phyloP scores from a whole-genome alignment of 345 rosid species.

The Salix udensis region DNA sequence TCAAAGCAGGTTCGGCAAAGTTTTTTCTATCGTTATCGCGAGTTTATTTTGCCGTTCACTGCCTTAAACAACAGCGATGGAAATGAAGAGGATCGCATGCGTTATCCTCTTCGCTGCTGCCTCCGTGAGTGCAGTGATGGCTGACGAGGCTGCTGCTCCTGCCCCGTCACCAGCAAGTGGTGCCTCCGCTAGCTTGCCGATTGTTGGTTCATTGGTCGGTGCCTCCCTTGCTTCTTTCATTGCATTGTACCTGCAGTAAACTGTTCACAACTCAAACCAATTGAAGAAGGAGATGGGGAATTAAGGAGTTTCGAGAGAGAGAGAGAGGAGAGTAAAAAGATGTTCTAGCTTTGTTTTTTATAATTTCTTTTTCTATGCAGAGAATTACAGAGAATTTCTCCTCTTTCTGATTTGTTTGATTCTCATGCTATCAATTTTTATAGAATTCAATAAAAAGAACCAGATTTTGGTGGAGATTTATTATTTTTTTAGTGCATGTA shows the following conservation, averaged over 20 bases:
- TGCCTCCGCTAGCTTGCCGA: constrained; percentile 23
- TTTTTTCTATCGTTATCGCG: background rate
- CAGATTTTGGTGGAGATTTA: background rate
- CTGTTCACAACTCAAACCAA: background rate
- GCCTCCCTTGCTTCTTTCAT: constrained; percentile 36
- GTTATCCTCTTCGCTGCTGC: constrained; percentile 50
- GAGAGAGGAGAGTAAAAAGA: background rate
- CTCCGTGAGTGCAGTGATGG: constrained; percentile 47
- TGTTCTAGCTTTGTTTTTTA: background rate
- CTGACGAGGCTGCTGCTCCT: constrained; percentile 40
- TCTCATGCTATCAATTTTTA: background rate
- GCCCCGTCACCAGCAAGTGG: constrained; percentile 26
- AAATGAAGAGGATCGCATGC: constrained; percentile 61
- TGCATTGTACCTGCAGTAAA: constrained; percentile 29
- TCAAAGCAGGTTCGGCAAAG: constrained; percentile 19
- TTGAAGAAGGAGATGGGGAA: background rate
- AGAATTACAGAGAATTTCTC: background rate
- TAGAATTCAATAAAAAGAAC: background rate
- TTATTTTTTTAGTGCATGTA: no score
- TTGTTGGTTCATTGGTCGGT: constrained; percentile 32
- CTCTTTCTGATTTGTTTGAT: background rate
- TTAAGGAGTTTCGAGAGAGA: background rate
- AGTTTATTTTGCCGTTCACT: constrained; percentile 5
- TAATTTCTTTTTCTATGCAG: background rate
- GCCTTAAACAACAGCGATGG: constrained; percentile 21